Conservation (phyloP, 768 basidiomycete genomes). For the Tricholoma terreum region DNA sequence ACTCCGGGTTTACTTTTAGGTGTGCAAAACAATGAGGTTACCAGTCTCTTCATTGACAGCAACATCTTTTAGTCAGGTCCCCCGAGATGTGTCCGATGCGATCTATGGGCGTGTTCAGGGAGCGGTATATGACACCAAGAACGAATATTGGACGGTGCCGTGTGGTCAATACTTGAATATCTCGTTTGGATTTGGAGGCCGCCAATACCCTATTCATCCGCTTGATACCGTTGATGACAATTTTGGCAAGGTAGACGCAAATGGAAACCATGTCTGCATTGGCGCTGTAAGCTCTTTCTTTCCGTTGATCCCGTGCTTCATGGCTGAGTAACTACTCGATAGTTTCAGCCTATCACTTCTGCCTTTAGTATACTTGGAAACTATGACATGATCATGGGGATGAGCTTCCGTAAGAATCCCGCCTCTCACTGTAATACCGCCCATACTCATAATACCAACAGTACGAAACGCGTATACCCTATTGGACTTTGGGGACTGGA, state of each 20-base stretch:
- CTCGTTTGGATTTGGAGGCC: conserved; percentile 68
- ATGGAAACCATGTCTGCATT: conserved; percentile 58
- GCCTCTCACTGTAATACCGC: not conserved
- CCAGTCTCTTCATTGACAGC: not conserved
- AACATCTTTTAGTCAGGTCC: conserved; percentile 56
- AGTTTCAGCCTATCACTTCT: conserved; percentile 84
- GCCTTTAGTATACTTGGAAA: conserved; percentile 75
- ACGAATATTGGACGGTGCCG: conserved; percentile 68
- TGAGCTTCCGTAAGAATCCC: conserved; percentile 62
- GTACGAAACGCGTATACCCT: conserved; percentile 77
- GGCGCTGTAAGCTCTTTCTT: conserved; percentile 52
- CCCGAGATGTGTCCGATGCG: conserved; percentile 70
- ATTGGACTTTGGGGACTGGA: conserved; percentile 69
- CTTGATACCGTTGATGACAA: conserved; percentile 66
- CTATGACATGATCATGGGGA: conserved; percentile 82
- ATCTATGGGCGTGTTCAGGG: conserved; percentile 79
- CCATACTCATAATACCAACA: conserved; percentile 24
- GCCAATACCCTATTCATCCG: conserved; percentile 69
- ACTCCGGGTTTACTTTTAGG: conserved; percentile 64
- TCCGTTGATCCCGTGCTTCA: not conserved
- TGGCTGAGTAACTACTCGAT: conserved; percentile 10
- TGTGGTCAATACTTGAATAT: conserved; percentile 72
- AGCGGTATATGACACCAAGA: conserved; percentile 56
- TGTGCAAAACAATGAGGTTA: conserved; percentile 1
- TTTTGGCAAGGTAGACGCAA: conserved; percentile 41